Evolutionary conservation across 768 basidiomycete species (phyloP).

Genomic region (Hortiboletus campestris): DNA sequence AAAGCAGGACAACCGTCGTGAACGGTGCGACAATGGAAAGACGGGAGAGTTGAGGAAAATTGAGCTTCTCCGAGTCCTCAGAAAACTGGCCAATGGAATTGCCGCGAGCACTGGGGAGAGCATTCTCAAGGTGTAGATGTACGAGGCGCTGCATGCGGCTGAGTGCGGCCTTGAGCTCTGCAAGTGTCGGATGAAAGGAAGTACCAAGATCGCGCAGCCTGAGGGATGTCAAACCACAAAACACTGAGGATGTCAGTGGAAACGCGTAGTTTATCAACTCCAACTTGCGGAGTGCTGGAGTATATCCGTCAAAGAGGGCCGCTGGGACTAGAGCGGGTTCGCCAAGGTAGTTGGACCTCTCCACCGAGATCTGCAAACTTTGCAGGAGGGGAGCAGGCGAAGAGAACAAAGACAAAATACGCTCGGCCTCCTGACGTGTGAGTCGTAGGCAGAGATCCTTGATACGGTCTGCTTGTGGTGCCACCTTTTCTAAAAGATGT

Average conservation of each 20-base stretch:
- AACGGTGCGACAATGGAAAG: conserved; percentile 19
- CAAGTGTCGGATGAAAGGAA: conserved; percentile 29
- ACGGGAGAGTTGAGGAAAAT: conserved; percentile 12
- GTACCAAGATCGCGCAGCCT: conserved; percentile 31
- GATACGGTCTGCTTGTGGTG: conserved; percentile 35
- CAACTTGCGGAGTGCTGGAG: conserved; percentile 36
- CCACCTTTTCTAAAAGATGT: conserved; percentile 32
- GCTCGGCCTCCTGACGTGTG: conserved; percentile 16
- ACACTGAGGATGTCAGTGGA: conserved; percentile 36
- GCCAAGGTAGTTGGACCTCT: conserved; percentile 15
- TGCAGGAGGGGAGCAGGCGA: conserved; percentile 34
- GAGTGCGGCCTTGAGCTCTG: conserved; percentile 35
- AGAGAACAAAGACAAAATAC: conserved; percentile 26
- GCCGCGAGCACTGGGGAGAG: conserved; percentile 27
- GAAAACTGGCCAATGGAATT: not conserved
- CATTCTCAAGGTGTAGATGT: conserved; percentile 36
- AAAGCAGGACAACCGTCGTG: conserved; percentile 15
- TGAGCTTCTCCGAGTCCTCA: not conserved
- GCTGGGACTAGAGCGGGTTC: conserved; percentile 25
- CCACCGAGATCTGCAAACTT: conserved; percentile 27
- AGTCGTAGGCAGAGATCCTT: conserved; percentile 30
- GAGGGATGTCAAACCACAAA: conserved; percentile 38
- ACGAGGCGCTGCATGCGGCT: conserved; percentile 34
- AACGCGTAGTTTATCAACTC: conserved; percentile 36
- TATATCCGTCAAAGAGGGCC: conserved; percentile 31